Evolutionary conservation across 2,329 filamentous ascomycete species (phyloP).

Genomic region (Talaromyces sp.): DNA sequence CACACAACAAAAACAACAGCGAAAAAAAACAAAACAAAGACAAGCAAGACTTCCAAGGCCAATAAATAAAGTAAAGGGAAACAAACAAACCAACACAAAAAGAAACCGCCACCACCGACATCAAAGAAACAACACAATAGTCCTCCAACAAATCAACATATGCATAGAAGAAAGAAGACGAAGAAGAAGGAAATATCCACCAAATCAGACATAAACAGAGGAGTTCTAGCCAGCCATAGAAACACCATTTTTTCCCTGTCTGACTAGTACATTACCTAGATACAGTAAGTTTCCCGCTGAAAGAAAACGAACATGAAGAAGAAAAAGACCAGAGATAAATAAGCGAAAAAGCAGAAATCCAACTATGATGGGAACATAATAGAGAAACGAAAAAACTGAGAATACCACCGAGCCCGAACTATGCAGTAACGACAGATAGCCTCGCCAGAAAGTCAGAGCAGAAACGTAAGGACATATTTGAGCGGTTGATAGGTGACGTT

Average conservation of each 20-base stretch:
- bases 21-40: background rate
- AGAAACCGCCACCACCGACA: background rate
- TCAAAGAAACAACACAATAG: background rate
- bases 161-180: background rate
- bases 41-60: too few relatives aligned
- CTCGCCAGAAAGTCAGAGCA: slow-evolving; percentile 7
- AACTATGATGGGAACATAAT: background rate
- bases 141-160: background rate
- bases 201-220: background rate
- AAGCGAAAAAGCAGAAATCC: slow-evolving; percentile 4
- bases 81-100: too few relatives aligned
- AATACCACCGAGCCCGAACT: slow-evolving; percentile 16
- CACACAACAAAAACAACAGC: background rate
- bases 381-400: slow-evolving; percentile 16
- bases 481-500: background rate
- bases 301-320: background rate
- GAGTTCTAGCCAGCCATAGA: background rate
- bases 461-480: background rate
- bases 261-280: background rate
- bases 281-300: background rate
- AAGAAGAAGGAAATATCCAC: background rate
- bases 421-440: slow-evolving; percentile 17
- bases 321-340: background rate
- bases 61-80: background rate
- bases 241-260: background rate